Evolutionary conservation across 2,329 filamentous ascomycete species (phyloP).

Genomic region (Calonectria henricotiae): DNA sequence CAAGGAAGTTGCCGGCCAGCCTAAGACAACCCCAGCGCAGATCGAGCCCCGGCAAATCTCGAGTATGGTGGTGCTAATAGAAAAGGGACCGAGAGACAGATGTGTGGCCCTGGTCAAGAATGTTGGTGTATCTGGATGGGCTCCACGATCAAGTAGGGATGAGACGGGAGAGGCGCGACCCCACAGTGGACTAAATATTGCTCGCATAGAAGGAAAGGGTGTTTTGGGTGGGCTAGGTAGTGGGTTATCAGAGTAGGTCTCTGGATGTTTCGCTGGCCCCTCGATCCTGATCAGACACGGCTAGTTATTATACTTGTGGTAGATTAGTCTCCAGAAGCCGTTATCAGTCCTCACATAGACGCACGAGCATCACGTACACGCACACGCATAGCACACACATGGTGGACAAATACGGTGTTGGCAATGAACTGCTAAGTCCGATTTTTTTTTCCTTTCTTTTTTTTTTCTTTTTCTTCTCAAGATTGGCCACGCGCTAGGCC

Average conservation of each 20-base stretch:
- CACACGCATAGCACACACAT: not conserved
- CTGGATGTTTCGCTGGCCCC: constrained; percentile 46
- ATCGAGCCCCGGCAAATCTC: constrained; percentile 56
- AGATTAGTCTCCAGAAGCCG: not conserved
- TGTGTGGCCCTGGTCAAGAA: constrained; percentile 53
- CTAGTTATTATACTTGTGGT: constrained; percentile 43
- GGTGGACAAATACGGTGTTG: not conserved
- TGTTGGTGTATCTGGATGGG: constrained; percentile 55
- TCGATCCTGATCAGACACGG: constrained; percentile 42
- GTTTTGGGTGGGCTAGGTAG: constrained; percentile 44
- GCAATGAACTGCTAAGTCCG: not conserved
- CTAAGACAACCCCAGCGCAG: constrained; percentile 58
- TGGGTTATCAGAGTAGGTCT: constrained; percentile 45
- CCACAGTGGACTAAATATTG: constrained; percentile 48
- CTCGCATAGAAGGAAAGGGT: constrained; percentile 47
- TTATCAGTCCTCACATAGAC: constrained; percentile 7
- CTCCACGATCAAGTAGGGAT: constrained; percentile 39
- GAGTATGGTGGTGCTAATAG: constrained; percentile 52
- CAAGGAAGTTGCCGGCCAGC: constrained; percentile 53
- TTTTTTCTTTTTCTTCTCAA: not conserved
- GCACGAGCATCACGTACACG: constrained; percentile 4
- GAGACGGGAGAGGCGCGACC: constrained; percentile 53
- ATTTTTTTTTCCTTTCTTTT: no score
- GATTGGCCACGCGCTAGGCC: constrained; percentile 34
- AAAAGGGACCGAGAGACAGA: constrained; percentile 59